Conservation (phyloP, 1,284 basidiomycete genomes). For the Melanopsichium pennsylvanicum region DNA sequence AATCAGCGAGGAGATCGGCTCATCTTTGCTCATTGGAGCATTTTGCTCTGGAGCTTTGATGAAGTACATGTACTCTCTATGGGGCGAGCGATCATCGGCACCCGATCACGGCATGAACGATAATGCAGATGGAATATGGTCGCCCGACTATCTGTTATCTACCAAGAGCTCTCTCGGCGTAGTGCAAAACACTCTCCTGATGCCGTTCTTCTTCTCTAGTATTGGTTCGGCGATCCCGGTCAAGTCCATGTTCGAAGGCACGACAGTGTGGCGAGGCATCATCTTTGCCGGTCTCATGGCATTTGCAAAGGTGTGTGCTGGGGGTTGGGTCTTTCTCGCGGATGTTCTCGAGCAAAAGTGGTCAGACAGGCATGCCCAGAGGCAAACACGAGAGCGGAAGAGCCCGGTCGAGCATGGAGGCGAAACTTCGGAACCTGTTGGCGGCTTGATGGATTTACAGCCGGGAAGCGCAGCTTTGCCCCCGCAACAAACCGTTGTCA, state of each 20-base stretch:
- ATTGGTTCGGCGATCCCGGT: slow-evolving; percentile 72
- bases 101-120: background rate
- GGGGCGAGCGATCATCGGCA: background rate
- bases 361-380: background rate
- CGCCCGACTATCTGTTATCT: slow-evolving; percentile 11
- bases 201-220: slow-evolving; percentile 72
- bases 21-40: slow-evolving; percentile 68
- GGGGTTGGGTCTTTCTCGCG: slow-evolving; percentile 64
- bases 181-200: slow-evolving; percentile 63
- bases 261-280: slow-evolving; percentile 70
- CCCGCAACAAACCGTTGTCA: background rate
- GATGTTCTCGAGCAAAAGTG: slow-evolving; percentile 26
- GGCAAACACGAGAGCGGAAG: background rate
- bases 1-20: slow-evolving; percentile 56
- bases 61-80: slow-evolving; percentile 12
- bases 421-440: too few species aligned
- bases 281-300: slow-evolving; percentile 70
- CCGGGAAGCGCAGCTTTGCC: too few species aligned
- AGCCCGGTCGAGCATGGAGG: too few species aligned
- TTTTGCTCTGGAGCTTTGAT: slow-evolving; percentile 67
- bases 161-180: background rate
- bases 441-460: too few species aligned
- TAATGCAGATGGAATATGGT: background rate
- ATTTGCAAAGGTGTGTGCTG: slow-evolving; percentile 68
- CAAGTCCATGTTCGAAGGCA: slow-evolving; percentile 68